Evolutionary conservation across 805 yeast species (phyloP).

Genomic region (Spencermartinsiella europaea): DNA sequence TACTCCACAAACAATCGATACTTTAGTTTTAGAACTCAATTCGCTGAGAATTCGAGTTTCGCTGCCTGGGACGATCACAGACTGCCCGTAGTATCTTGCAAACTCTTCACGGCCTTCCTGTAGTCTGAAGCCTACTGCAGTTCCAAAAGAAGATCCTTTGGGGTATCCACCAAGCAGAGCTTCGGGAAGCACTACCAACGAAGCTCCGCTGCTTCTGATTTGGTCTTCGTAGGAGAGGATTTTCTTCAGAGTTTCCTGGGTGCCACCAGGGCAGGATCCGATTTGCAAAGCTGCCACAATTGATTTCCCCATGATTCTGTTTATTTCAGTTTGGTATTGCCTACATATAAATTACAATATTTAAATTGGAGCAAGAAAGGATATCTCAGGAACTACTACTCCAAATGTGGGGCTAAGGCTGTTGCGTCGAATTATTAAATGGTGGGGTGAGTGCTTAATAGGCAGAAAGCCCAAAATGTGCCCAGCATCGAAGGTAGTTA

Average conservation of each 20-base stretch:
- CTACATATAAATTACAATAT: no score
- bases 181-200: constrained; percentile 42
- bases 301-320: not conserved
- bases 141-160: constrained; percentile 40
- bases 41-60: constrained; percentile 34
- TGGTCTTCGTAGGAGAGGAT: constrained; percentile 37
- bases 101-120: constrained; percentile 40
- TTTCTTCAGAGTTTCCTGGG: constrained; percentile 35
- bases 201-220: constrained; percentile 31
- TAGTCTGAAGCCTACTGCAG: constrained; percentile 39
- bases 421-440: no score
- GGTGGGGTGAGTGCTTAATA: no score
- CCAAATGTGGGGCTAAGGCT: no score
- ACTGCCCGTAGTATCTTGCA: constrained; percentile 30
- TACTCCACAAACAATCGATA: constrained; percentile 38
- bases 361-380: no score
- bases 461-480: no score
- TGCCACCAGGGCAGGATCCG: constrained; percentile 38
- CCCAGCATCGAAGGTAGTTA: no score
- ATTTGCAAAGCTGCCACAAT: constrained; percentile 42
- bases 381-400: no score
- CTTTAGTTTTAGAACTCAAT: constrained; percentile 33
- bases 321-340: no score
- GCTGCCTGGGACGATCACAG: constrained; percentile 35
- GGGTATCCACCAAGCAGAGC: constrained; percentile 46